Evolutionary conservation across 192 early-diverging fungal species (phyloP).

Genomic region (Backusella macrospora): DNA sequence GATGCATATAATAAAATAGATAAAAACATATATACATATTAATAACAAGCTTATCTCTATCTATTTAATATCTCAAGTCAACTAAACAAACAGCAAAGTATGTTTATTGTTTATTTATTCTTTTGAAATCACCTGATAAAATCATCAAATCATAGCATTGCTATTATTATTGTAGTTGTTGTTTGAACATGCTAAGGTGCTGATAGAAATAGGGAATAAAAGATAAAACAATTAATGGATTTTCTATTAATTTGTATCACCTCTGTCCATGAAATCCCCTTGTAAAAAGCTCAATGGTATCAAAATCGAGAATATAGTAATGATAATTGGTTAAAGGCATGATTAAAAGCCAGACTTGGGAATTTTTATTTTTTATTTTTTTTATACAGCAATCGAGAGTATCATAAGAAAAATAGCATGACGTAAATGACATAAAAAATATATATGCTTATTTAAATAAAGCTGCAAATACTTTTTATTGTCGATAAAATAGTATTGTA

Average conservation of each 20-base stretch:
- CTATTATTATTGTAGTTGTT: neutral
- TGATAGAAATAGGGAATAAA: neutral
- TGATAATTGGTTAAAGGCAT: constrained; percentile 2
- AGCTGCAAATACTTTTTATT: too few relatives aligned
- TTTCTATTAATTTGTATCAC: constrained; percentile 5
- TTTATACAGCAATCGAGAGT: neutral
- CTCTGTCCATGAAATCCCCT: constrained; percentile 7
- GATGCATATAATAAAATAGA: neutral
- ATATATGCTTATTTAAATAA: too few relatives aligned
- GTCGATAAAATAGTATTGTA: neutral
- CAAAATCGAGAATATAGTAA: too few relatives aligned
- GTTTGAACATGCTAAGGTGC: neutral
- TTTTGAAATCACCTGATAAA: neutral
- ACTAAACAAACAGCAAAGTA: neutral
- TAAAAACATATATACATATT: neutral
- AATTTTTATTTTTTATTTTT: neutral
- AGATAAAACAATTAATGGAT: constrained; percentile 4
- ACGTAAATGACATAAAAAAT: neutral
- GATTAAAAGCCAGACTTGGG: neutral
- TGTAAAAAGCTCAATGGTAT: constrained; percentile 10
- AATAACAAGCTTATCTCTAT: neutral
- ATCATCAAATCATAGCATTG: neutral
- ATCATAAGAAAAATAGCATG: neutral
- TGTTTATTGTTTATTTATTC: neutral
- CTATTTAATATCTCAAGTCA: neutral